Evolutionary conservation across 192 early-diverging fungal species (phyloP).

Genomic region (Gonapodya prolifera): DNA sequence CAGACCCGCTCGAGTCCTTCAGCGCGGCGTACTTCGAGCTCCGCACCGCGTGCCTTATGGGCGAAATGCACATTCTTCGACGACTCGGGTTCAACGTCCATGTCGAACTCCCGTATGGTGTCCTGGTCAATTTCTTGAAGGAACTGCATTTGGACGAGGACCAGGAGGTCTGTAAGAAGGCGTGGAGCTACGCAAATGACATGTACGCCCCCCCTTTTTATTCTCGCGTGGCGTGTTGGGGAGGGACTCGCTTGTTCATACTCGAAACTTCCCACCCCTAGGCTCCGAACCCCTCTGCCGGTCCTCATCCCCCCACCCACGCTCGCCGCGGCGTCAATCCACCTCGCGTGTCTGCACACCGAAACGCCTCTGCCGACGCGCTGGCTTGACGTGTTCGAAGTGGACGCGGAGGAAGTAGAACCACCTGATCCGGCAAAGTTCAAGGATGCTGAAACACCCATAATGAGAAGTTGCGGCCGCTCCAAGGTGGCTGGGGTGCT

Average conservation of each 20-base stretch:
- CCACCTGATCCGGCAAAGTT: too few relatives aligned
- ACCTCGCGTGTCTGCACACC: not conserved
- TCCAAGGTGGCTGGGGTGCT: too few relatives aligned
- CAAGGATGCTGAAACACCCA: too few relatives aligned
- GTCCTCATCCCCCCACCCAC: not conserved
- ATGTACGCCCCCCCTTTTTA: conserved; percentile 33
- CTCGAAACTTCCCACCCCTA: not conserved
- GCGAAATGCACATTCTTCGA: conserved; percentile 79
- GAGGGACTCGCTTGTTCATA: not conserved
- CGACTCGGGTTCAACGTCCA: conserved; percentile 90
- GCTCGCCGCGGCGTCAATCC: not conserved
- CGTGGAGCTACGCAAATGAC: conserved; percentile 95
- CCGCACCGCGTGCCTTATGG: conserved; percentile 64
- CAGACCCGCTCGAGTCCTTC: conserved; percentile 47
- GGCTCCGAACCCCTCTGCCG: not conserved
- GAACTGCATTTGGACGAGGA: conserved; percentile 65
- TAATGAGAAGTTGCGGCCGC: too few relatives aligned
- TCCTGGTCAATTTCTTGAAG: conserved; percentile 86
- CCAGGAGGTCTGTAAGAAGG: conserved; percentile 60
- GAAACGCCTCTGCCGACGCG: not conserved
- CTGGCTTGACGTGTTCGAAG: not conserved
- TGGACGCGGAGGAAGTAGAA: not conserved
- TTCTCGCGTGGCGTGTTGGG: too few relatives aligned
- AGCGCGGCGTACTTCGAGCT: conserved; percentile 36
- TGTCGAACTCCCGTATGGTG: conserved; percentile 89